Percentiles rank a stretch among this genome's conserved stretches.
These are phyloP conservation scores for Dioscorea cayenensis DNA, from an alignment of 116 monocot species.

Conservation along the genomic window DNA sequence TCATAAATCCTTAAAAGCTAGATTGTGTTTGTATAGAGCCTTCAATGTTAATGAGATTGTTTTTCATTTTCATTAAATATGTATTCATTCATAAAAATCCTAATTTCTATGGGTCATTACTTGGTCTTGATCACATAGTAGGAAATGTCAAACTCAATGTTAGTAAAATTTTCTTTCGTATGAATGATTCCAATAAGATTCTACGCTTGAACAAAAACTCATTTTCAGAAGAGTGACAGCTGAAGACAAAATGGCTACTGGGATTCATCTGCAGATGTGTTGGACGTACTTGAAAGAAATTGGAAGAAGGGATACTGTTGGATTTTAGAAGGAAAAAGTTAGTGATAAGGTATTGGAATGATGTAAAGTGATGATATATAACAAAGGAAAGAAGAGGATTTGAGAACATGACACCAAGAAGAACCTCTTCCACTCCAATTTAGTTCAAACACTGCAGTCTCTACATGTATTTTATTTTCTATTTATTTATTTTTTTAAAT, in stretches of 20 bases:
- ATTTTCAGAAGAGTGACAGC: neutral
- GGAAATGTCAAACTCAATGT: too few relatives aligned
- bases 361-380: conserved; percentile 7
- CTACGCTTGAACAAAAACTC: too few relatives aligned
- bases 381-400: neutral
- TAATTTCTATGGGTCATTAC: too few relatives aligned
- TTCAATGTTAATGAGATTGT: too few relatives aligned
- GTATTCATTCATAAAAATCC: too few relatives aligned
- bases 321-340: neutral
- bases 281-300: conserved; percentile 16
- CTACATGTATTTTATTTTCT: neutral
- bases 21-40: too few relatives aligned
- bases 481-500: neutral
- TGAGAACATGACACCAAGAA: conserved; percentile 14
- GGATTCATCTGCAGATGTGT: conserved; percentile 23
- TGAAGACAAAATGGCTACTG: conserved; percentile 6
- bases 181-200: too few relatives aligned
- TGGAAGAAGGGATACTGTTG: conserved; percentile 6
- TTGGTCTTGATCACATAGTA: too few relatives aligned
- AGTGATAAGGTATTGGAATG: neutral
- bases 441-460: conserved; percentile 6
- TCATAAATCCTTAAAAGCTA: too few relatives aligned
- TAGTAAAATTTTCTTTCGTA: too few relatives aligned
- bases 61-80: too few relatives aligned
- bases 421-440: neutral